phyloP scores from a whole-genome alignment of 2,329 filamentous ascomycete species.

The Xylariaceae sp. region DNA sequence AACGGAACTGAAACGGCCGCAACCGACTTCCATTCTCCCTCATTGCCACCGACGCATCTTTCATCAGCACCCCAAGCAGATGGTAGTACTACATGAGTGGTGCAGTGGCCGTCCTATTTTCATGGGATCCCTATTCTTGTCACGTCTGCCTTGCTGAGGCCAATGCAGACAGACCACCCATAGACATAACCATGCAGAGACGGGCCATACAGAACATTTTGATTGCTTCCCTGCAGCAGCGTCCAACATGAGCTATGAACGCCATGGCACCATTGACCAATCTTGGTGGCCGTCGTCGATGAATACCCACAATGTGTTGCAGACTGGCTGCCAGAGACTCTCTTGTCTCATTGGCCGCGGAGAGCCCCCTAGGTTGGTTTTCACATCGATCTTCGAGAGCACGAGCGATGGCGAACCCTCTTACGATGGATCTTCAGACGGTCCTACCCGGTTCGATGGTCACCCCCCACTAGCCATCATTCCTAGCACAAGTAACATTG shows the following conservation, averaged over 20 bases:
- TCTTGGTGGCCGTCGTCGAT: constrained; percentile 9
- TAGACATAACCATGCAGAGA: constrained; percentile 2
- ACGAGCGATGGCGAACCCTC: constrained; percentile 11
- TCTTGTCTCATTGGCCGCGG: constrained; percentile 19
- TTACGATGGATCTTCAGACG: constrained; percentile 17
- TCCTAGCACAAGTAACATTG: constrained; percentile 9
- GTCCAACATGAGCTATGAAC: constrained; percentile 14
- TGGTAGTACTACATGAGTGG: not conserved
- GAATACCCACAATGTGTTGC: constrained; percentile 19
- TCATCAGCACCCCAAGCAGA: constrained; percentile 17
- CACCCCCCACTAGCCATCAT: constrained; percentile 8
- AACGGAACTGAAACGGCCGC: constrained; percentile 20
- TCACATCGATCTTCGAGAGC: constrained; percentile 21
- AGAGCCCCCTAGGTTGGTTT: constrained; percentile 8
- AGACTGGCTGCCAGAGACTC: constrained; percentile 11
- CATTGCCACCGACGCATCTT: constrained; percentile 15
- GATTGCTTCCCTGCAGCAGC: constrained; percentile 20
- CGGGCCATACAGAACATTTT: constrained; percentile 8
- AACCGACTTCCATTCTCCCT: constrained; percentile 19
- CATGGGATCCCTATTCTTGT: not conserved
- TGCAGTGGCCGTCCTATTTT: not conserved
- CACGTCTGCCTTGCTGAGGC: constrained; percentile 22
- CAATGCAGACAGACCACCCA: constrained; percentile 2
- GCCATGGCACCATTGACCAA: constrained; percentile 18
- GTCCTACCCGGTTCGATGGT: constrained; percentile 15